Base-by-base conservation (phyloP, 1,284 basidiomycete species). In the Apiotrichum montevideense region DNA sequence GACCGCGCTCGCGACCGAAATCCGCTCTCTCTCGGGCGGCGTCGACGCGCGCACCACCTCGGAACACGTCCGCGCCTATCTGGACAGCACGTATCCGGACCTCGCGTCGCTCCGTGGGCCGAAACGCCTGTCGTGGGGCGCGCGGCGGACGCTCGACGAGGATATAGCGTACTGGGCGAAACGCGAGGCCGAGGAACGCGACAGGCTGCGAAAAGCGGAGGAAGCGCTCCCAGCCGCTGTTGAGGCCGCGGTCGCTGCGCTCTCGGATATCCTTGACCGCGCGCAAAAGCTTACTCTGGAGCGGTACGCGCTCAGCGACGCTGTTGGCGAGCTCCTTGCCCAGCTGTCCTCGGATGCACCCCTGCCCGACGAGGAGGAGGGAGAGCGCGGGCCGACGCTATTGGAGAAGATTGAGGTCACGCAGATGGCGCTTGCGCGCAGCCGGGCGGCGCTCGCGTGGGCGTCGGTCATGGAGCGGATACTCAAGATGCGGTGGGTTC, bases 391-490 rank as follows among this genome's bases (percentile, higher is more conserved):
- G 2, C 29, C 58, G 49, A 69, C 66, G 40, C 54, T 74, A 4
- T 51, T 74, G 37, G 70, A 77, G 1, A 76, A 90, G 10, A 78
- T 94, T n/a, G 88, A 94, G 74, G 85, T 85, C 42, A 79, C 92
- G 59, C 88, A 93, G 82, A 54, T 82, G 14, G 66, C 82, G 66
- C 69, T 94, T 63, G 85, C 83, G 67, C 86, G 88, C 67, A 79
- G 93, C 35, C 80, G 87, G 65, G 83, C 82, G 52, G 84, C 90
- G 8, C 84, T 85, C 65, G 80, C 82, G 29, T 95, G 94, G 74
- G 83, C 89, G 6, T 82, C 82, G 49, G 79, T 91, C 5, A 78
- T 93, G 37, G 83, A 90, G 63, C 83, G 81, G 65, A 84, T 85
- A 6, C 77, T 94, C 60, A 76, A 79, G 37, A 79, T 89, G 46